Evolutionary conservation across 805 yeast species (phyloP).

Genomic region (Nakazawaea pomicola): DNA sequence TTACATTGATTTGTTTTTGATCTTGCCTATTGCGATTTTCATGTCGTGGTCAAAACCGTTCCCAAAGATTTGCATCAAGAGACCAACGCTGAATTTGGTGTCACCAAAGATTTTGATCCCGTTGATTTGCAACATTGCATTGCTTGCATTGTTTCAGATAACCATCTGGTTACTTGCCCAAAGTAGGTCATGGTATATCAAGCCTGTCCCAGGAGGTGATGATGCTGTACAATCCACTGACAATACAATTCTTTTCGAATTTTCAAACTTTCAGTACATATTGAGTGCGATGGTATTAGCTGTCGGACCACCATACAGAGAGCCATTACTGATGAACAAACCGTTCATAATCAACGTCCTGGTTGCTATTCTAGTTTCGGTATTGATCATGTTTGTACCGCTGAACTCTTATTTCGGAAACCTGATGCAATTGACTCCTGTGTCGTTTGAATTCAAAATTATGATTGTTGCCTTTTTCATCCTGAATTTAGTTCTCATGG

Average conservation of each 20-base stretch:
- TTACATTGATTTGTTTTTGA: slow-evolving; percentile 86
- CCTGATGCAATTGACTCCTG: slow-evolving; percentile 70
- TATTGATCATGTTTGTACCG: slow-evolving; percentile 48
- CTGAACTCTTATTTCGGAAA: slow-evolving; percentile 53
- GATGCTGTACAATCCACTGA: slow-evolving; percentile 84
- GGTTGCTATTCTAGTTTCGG: slow-evolving; percentile 44
- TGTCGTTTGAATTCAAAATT: slow-evolving; percentile 45
- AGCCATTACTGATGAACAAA: slow-evolving; percentile 57
- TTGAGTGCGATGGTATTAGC: slow-evolving; percentile 78
- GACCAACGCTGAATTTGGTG: slow-evolving; percentile 93
- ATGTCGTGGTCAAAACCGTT: slow-evolving; percentile 97
- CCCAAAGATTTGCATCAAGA: slow-evolving; percentile 50
- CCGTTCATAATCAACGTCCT: slow-evolving; percentile 68
- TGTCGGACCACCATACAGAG: slow-evolving; percentile 90
- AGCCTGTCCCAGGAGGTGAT: slow-evolving; percentile 76
- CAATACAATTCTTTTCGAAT: slow-evolving; percentile 78
- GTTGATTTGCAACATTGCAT: slow-evolving; percentile 66
- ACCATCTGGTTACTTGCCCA: slow-evolving; percentile 59
- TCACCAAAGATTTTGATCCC: slow-evolving; percentile 86
- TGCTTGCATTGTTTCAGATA: slow-evolving; percentile 63
- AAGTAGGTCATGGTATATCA: slow-evolving; percentile 65
- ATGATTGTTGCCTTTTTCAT: slow-evolving; percentile 42
- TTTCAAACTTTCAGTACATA: slow-evolving; percentile 85
- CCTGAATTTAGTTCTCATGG: slow-evolving; percentile 44
- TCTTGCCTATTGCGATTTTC: slow-evolving; percentile 90